Evolutionary conservation across 345 rosid species (phyloP).

Genomic region (Cardamine chenopodiifolia): DNA sequence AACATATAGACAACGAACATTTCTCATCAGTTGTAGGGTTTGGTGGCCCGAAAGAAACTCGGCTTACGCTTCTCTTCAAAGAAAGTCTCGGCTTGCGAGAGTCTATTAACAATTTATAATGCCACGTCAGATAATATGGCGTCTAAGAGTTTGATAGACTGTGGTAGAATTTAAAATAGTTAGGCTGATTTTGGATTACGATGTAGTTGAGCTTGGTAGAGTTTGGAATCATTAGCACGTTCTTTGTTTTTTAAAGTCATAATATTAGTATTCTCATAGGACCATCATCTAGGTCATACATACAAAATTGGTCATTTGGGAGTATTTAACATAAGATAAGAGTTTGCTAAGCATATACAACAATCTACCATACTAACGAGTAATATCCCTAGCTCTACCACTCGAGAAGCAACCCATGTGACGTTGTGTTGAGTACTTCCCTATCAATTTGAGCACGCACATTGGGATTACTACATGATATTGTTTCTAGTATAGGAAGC

Average conservation of each 20-base stretch:
- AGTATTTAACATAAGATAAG: neutral
- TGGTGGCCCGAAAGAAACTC: no score
- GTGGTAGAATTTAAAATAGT: no score
- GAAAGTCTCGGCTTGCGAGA: no score
- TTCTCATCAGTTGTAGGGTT: no score
- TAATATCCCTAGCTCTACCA: neutral
- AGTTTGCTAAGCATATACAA: neutral
- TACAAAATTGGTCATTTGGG: neutral
- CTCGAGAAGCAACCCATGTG: neutral
- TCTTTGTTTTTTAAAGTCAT: neutral
- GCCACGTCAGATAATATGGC: no score
- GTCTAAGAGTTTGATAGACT: no score
- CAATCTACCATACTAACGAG: neutral
- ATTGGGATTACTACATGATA: neutral
- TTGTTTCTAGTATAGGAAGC: neutral
- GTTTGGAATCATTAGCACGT: no score
- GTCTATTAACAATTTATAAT: no score
- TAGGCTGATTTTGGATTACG: no score
- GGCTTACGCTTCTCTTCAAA: no score
- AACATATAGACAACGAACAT: no score
- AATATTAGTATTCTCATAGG: neutral
- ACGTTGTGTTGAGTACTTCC: neutral
- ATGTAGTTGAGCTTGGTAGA: no score
- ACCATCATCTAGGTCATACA: neutral
- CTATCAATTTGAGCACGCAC: neutral